Conservation (phyloP, 192 early-diverging fungal genomes). For the Rhizoclosmatium sp. region DNA sequence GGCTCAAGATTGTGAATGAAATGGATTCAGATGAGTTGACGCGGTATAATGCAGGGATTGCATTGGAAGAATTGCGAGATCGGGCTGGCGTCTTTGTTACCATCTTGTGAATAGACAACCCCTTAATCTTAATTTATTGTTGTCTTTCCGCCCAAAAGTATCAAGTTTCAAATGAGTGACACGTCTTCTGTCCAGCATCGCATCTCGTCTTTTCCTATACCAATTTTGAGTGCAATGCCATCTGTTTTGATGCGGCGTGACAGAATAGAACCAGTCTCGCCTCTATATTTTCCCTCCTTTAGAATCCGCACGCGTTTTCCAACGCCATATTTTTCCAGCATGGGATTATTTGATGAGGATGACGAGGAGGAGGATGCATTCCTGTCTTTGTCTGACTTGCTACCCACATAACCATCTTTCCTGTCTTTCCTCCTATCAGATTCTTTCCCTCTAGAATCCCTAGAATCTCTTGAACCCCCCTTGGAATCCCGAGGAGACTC, state of each 20-base stretch:
- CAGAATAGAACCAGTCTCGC: not conserved
- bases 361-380: too few species aligned
- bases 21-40: slow-evolving; percentile 78
- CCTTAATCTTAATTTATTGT: not conserved
- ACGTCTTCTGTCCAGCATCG: slow-evolving; percentile 24
- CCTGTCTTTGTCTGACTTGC: too few species aligned
- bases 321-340: too few species aligned
- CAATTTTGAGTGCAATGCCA: slow-evolving; percentile 19
- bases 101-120: too few species aligned
- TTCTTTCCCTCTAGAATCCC: too few species aligned
- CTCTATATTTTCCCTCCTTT: slow-evolving; percentile 1
- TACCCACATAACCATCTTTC: too few species aligned
- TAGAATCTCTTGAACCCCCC: too few species aligned
- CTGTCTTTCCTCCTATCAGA: too few species aligned
- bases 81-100: not conserved
- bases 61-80: slow-evolving; percentile 72
- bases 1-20: slow-evolving; percentile 68
- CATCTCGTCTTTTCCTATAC: slow-evolving; percentile 1
- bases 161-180: not conserved
- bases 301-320: slow-evolving; percentile 2
- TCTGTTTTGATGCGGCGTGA: slow-evolving; percentile 4
- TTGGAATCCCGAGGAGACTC: not conserved
- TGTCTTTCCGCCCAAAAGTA: not conserved
- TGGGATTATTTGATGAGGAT: too few species aligned
- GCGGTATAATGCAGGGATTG: slow-evolving; percentile 73